phyloP scores from a whole-genome alignment of 768 basidiomycete species.

The Myochromella boudieri region DNA sequence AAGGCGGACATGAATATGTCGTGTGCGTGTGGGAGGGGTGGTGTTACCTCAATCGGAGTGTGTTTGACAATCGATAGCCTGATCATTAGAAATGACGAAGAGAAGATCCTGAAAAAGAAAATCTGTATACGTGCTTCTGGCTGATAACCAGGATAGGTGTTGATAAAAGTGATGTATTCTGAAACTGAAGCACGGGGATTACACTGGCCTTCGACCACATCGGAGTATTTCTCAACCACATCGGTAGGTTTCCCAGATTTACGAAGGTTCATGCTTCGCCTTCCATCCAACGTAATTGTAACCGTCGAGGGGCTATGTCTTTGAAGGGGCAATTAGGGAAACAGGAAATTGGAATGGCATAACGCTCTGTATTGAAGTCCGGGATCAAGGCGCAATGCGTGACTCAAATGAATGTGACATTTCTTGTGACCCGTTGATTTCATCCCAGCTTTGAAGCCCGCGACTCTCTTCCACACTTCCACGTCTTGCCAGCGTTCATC shows the following conservation, averaged over 20 bases:
- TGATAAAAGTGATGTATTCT: conserved; percentile 10
- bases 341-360: conserved; percentile 2
- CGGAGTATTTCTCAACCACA: conserved; percentile 12
- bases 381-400: conserved; percentile 11
- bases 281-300: conserved; percentile 5
- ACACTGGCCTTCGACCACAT: conserved; percentile 13
- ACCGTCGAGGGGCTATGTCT: background rate
- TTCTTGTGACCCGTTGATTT: conserved; percentile 7
- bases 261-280: conserved; percentile 10
- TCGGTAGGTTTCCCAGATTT: no score
- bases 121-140: conserved; percentile 2
- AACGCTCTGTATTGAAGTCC: conserved; percentile 3
- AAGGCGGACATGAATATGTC: conserved; percentile 18
- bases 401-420: no score
- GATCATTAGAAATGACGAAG: conserved; percentile 8
- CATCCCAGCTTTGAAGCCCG: conserved; percentile 2
- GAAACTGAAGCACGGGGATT: conserved; percentile 18
- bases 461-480: conserved; percentile 4
- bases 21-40: conserved; percentile 10
- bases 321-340: no score
- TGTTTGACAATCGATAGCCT: conserved; percentile 17
- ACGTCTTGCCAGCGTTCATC: conserved; percentile 3
- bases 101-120: conserved; percentile 13
- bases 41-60: conserved; percentile 11
- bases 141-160: conserved; percentile 15